Percentiles rank a stretch among this genome's conserved stretches.
Conservation (phyloP, 164 flowering plant species). For the Echeveria elegans region DNA sequence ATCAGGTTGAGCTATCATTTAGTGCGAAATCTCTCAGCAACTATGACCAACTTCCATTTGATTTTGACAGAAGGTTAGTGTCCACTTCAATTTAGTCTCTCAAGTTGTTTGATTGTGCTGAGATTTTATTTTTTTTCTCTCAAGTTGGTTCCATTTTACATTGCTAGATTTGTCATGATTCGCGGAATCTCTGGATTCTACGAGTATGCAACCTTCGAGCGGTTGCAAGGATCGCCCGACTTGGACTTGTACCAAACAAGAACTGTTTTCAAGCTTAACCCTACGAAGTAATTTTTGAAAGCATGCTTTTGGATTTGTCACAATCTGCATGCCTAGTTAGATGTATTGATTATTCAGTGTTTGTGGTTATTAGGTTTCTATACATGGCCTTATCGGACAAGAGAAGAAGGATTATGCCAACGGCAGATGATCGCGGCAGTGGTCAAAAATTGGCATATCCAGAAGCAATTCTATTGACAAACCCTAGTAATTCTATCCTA, state of each 20-base stretch:
- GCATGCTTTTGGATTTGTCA: background rate
- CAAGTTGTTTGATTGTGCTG: background rate
- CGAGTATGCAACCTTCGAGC: conserved; percentile 36
- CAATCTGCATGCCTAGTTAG: background rate
- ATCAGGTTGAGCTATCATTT: no score
- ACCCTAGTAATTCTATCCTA: conserved; percentile 23
- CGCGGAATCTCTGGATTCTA: conserved; percentile 42
- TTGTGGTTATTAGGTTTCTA: conserved; percentile 29
- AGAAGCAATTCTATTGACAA: conserved; percentile 49
- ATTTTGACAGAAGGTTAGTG: background rate
- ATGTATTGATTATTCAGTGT: background rate
- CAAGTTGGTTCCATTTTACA: background rate
- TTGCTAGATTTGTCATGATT: conserved; percentile 28
- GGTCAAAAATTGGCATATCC: conserved; percentile 37
- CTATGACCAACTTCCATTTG: no score
- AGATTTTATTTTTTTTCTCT: no score
- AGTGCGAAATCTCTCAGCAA: no score
- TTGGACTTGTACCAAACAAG: conserved; percentile 34
- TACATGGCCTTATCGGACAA: conserved; percentile 59
- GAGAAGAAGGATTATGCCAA: conserved; percentile 52
- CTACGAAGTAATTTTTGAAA: conserved; percentile 23
- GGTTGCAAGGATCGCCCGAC: conserved; percentile 29
- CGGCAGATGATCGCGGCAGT: conserved; percentile 26
- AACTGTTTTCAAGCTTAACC: conserved; percentile 40
- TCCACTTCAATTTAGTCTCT: background rate